Evolutionary conservation across 2,329 filamentous ascomycete genomes (phyloP).

Genomic region (Pseudohalonectria lignicola): DNA sequence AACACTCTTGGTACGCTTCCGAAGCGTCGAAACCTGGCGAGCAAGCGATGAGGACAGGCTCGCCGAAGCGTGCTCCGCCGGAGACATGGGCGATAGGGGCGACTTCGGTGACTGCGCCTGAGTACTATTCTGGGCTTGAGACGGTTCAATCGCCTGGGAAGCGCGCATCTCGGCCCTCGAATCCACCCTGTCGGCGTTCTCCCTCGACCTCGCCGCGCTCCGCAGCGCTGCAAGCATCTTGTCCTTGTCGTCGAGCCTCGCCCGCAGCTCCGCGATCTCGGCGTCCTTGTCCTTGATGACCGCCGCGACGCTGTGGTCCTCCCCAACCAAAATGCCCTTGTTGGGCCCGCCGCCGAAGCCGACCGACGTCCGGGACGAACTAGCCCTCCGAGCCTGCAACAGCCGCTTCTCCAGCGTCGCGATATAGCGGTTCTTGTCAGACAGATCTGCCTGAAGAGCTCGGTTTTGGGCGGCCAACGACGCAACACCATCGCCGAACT

Average conservation of each 20-base stretch:
- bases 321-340: slow-evolving; percentile 58
- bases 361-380: slow-evolving; percentile 76
- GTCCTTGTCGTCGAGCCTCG: slow-evolving; percentile 87
- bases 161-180: slow-evolving; percentile 19
- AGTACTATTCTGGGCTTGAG: slow-evolving; percentile 12
- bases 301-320: slow-evolving; percentile 64
- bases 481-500: slow-evolving; percentile 79
- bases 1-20: slow-evolving; percentile 55
- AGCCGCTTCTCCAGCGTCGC: slow-evolving; percentile 85
- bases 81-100: slow-evolving; percentile 10
- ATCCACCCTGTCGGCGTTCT: slow-evolving; percentile 54
- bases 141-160: slow-evolving; percentile 19
- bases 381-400: slow-evolving; percentile 79
- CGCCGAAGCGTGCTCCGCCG: slow-evolving; percentile 12
- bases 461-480: slow-evolving; percentile 75
- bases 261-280: slow-evolving; percentile 84
- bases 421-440: slow-evolving; percentile 97
- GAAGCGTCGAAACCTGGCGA: slow-evolving; percentile 20
- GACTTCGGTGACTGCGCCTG: neutral
- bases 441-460: slow-evolving; percentile 86
- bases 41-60: slow-evolving; percentile 15
- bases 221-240: slow-evolving; percentile 82
- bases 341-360: slow-evolving; percentile 40
- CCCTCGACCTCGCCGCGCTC: slow-evolving; percentile 74
- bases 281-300: slow-evolving; percentile 79